These are phyloP conservation scores for Chaetomium strumarium DNA, from an alignment of 2,329 filamentous ascomycete genomes.

Conservation along the genomic window DNA sequence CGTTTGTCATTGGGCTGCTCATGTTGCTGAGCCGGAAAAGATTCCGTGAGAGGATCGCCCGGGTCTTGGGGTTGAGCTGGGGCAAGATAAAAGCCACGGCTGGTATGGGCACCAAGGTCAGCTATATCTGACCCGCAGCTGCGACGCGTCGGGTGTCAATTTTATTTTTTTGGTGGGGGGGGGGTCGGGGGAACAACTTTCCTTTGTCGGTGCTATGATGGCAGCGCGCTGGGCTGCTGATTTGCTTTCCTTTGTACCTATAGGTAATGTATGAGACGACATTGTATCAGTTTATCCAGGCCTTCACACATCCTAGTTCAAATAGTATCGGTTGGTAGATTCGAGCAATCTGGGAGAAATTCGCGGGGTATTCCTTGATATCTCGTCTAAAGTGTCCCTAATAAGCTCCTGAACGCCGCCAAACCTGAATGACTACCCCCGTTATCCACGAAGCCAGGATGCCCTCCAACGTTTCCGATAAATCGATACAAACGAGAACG, in stretches of 20 bases:
- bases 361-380: not conserved
- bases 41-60: slow-evolving; percentile 66
- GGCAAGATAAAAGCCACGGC: slow-evolving; percentile 76
- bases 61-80: slow-evolving; percentile 66
- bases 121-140: slow-evolving; percentile 65
- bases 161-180: not conserved
- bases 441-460: not conserved
- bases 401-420: slow-evolving; percentile 7
- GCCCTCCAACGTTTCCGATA: not conserved
- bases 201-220: slow-evolving; percentile 12
- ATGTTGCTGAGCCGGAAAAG: slow-evolving; percentile 69
- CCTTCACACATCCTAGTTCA: not conserved
- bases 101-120: slow-evolving; percentile 96
- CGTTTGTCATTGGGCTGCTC: slow-evolving; percentile 74
- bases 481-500: not conserved
- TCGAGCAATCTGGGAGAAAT: not conserved
- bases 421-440: not conserved
- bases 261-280: slow-evolving; percentile 10
- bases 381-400: slow-evolving; percentile 1
- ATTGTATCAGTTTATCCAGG: slow-evolving; percentile 1
- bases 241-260: slow-evolving; percentile 10
- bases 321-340: slow-evolving; percentile 1
- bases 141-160: not conserved
- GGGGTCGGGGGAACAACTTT: not conserved
- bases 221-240: slow-evolving; percentile 1